Evolutionary conservation across 441 rosid genomes (phyloP).

Genomic region (Euphorbia celastroides): DNA sequence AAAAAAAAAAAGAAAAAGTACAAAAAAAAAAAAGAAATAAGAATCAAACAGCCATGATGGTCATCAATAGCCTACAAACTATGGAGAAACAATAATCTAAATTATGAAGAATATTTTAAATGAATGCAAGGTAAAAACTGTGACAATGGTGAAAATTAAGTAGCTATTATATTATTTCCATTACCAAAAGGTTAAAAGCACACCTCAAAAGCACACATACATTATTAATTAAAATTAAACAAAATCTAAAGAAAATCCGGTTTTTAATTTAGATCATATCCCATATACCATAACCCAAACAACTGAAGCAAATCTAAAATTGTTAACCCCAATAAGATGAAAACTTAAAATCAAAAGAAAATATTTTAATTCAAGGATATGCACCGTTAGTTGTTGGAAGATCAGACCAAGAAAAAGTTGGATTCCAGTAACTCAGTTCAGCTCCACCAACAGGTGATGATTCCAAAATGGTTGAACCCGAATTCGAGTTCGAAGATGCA

Average conservation of each 20-base stretch:
- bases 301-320: slow-evolving; percentile 11
- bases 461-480: slow-evolving; percentile 33
- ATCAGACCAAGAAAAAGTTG: slow-evolving; percentile 59
- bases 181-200: slow-evolving; percentile 30
- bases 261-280: slow-evolving; percentile 28
- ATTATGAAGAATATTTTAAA: no score
- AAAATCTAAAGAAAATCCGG: slow-evolving; percentile 13
- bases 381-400: slow-evolving; percentile 62
- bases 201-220: slow-evolving; percentile 30
- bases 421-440: slow-evolving; percentile 56
- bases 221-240: not conserved
- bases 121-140: not conserved
- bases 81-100: no score
- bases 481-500: slow-evolving; percentile 11
- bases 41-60: no score
- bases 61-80: no score
- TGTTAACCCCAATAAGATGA: not conserved
- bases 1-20: no score
- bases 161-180: slow-evolving; percentile 20
- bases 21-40: no score
- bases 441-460: slow-evolving; percentile 44
- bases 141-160: not conserved
- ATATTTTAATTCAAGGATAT: slow-evolving; percentile 31
- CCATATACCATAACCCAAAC: slow-evolving; percentile 37
- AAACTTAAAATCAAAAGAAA: not conserved